Conservation (phyloP, 176 grass and related monocot genomes). For the Phragmites australis region DNA sequence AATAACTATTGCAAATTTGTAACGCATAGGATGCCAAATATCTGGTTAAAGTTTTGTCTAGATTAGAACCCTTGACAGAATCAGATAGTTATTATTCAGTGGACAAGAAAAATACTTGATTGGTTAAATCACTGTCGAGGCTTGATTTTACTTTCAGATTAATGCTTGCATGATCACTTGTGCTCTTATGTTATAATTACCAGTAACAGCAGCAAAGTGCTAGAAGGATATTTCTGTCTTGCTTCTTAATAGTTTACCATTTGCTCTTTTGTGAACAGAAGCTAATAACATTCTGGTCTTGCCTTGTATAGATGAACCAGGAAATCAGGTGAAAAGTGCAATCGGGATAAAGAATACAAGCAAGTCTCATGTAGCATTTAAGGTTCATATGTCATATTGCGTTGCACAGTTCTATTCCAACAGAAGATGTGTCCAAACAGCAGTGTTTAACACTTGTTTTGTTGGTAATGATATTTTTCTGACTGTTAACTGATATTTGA, state of each 20-base stretch:
- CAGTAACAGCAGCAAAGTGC: neutral
- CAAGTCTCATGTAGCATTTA: conserved; percentile 94
- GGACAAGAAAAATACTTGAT: conserved; percentile 25
- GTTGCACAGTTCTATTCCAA: conserved; percentile 21
- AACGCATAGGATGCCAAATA: neutral
- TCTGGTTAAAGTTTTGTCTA: conserved; percentile 2
- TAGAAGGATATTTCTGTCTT: conserved; percentile 9
- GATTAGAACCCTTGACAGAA: neutral
- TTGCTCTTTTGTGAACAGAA: conserved; percentile 22
- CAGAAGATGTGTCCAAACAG: neutral
- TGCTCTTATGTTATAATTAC: neutral
- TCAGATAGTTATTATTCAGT: conserved; percentile 14
- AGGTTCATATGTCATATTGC: conserved; percentile 55
- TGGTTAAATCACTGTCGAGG: neutral
- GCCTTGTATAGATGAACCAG: conserved; percentile 79
- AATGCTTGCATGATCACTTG: neutral
- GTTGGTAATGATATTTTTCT: conserved; percentile 29
- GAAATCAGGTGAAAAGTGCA: conserved; percentile 90
- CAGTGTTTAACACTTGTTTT: conserved; percentile 25
- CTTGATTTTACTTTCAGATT: conserved; percentile 22
- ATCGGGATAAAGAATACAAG: conserved; percentile 97
- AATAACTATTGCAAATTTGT: conserved; percentile 1
- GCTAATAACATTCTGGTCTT: conserved; percentile 25
- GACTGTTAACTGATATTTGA: conserved; percentile 35
- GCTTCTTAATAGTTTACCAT: conserved; percentile 5